Percentiles rank a stretch among this genome's conserved stretches.
These are phyloP conservation scores for Bidens hawaiensis DNA, from an alignment of 140 eudicot species.

Conservation along the genomic window DNA sequence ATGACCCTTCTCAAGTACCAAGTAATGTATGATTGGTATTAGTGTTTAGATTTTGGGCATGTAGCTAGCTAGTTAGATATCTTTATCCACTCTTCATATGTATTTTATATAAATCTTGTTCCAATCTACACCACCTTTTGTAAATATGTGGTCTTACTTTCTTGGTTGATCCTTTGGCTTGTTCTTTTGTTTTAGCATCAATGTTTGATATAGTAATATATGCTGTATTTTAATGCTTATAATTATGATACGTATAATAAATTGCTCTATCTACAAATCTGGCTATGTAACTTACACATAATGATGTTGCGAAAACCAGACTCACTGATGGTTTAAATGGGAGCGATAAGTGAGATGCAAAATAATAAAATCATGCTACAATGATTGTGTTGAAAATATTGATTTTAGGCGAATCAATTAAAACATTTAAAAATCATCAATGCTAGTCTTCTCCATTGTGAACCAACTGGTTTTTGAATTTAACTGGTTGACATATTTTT, in stretches of 20 bases:
- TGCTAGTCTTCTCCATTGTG: neutral
- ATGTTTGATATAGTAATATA: too few species aligned
- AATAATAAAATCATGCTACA: neutral
- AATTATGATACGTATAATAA: too few species aligned
- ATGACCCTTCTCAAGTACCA: slow-evolving; percentile 18
- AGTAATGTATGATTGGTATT: slow-evolving; percentile 16
- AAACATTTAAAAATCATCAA: neutral
- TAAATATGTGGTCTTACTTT: slow-evolving; percentile 11
- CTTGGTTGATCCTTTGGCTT: neutral
- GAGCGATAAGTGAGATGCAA: neutral
- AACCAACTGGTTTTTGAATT: neutral
- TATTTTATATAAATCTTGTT: slow-evolving; percentile 35
- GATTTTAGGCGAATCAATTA: neutral
- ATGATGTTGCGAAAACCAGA: neutral
- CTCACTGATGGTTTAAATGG: neutral
- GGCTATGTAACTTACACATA: neutral
- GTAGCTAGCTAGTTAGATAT: slow-evolving; percentile 28
- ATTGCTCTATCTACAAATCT: too few species aligned
- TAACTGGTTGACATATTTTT: too few species aligned
- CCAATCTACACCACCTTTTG: slow-evolving; percentile 37
- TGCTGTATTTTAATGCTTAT: too few species aligned
- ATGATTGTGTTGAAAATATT: neutral
- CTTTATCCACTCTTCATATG: slow-evolving; percentile 16
- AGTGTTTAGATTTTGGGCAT: slow-evolving; percentile 34
- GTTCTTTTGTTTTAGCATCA: neutral